Conservation (phyloP, 2,329 filamentous ascomycete genomes). For the Monilinia aucupariae region DNA sequence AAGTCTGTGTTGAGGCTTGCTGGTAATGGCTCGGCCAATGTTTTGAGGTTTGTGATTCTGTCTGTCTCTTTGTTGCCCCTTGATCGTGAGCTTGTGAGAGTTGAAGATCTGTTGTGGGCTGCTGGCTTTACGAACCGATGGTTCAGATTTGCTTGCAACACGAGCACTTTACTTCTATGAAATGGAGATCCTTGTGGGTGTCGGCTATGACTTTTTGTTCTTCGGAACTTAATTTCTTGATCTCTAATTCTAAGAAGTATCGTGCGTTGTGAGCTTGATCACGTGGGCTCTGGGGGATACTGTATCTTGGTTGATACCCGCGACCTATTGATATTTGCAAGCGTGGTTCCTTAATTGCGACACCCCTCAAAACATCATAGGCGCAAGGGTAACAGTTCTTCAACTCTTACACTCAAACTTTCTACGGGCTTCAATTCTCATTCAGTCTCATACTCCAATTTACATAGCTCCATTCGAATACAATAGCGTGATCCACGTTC, state of each 20-base stretch:
- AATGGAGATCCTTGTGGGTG: conserved; percentile 9
- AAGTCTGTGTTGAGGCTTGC: conserved; percentile 5
- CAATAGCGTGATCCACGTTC: conserved; percentile 6
- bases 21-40: conserved; percentile 11
- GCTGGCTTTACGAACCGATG: conserved; percentile 8
- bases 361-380: background rate
- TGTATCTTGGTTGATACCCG: conserved; percentile 6
- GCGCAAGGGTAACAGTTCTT: conserved; percentile 7
- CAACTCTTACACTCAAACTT: background rate
- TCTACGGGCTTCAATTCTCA: conserved; percentile 5
- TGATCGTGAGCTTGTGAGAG: conserved; percentile 4
- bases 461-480: conserved; percentile 4
- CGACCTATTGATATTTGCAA: background rate
- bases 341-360: background rate
- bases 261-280: conserved; percentile 3
- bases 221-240: conserved; percentile 3
- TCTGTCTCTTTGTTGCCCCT: background rate
- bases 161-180: conserved; percentile 1
- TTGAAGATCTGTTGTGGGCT: conserved; percentile 6
- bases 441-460: background rate
- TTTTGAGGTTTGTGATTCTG: conserved; percentile 1
- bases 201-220: conserved; percentile 4
- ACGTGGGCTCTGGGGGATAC: background rate
- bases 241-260: background rate
- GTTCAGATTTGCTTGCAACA: conserved; percentile 5